A percentile compares a stretch with the other conserved stretches of the same genome.
Evolutionary conservation across 176 grass and related monocot genomes (phyloP).

Genomic region (Triticum aestivum): IWGSC_CS_RefSeq_v2.1 NC_057805.1:3321213-3321712

Average conservation of each 20-base stretch:
- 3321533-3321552: background rate
- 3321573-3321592: background rate
- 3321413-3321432: background rate
- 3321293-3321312: background rate
- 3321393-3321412: background rate
- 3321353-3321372: background rate
- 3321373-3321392: background rate
- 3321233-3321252: background rate
- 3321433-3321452: background rate
- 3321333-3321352: background rate
- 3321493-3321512: background rate
- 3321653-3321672: background rate
- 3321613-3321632: background rate
- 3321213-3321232: constrained; percentile 52
- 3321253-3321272: background rate
- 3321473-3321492: background rate
- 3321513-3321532: background rate
- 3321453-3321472: background rate
- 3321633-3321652: background rate
- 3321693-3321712: background rate
- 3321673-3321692: background rate
- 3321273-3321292: background rate
- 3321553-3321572: background rate
- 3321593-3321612: background rate
- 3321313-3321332: background rate